Evolutionary conservation across 306 rosid genomes (phyloP), one percentile per base, ranked within the genome.

Genomic region (Quercus ilex): DNA sequence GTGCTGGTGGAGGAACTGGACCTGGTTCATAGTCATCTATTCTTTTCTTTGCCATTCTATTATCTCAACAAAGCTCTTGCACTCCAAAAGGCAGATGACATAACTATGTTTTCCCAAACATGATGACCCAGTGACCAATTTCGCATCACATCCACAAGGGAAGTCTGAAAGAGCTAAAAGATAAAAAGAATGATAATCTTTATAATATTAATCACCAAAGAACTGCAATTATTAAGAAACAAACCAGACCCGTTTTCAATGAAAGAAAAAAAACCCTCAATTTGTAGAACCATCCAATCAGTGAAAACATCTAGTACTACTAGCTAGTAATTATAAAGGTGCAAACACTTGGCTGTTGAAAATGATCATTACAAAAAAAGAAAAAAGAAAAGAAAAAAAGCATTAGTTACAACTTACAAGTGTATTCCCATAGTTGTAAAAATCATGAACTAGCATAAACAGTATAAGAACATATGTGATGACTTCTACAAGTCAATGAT

Each of bases 1-100:
- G 74, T 79, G 79, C 89, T 41, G 90, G 93, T 9, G 88, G 79
- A 80, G 97, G 95, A 87, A 86, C 83, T 43, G 93, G 90, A 82
- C 89, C 92, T 12, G 86, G 80, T 78, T 95, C 98, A 78, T 69
- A 79, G 79, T 90, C 97, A 79, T 91, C 99, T 43, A 78, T 57
- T 78, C 67, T 92, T 85, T 86, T 91, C 88, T 78, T 95, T 78
- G 91, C 99, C 98, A 95, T 95, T 86, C 55, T 75, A 83, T 82
- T 70, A 77, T 63, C 60, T 79, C 53, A 75, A 77, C 79, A 53
- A 62, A 62, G 49, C 77, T 64, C 74, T 83, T 69, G 67, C 78
- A 85, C 58, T 21, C 74, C 77, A 70, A 81, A 84, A 83, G 63
- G 71, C 14, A 31, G 21, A 46, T 6, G 60, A 63, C 33, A 71